A percentile compares a stretch with the other conserved stretches of the same genome.
These are phyloP conservation scores for Fusarium paranaense DNA, from an alignment of 2,329 filamentous ascomycete genomes.

Conservation along the genomic window DNA sequence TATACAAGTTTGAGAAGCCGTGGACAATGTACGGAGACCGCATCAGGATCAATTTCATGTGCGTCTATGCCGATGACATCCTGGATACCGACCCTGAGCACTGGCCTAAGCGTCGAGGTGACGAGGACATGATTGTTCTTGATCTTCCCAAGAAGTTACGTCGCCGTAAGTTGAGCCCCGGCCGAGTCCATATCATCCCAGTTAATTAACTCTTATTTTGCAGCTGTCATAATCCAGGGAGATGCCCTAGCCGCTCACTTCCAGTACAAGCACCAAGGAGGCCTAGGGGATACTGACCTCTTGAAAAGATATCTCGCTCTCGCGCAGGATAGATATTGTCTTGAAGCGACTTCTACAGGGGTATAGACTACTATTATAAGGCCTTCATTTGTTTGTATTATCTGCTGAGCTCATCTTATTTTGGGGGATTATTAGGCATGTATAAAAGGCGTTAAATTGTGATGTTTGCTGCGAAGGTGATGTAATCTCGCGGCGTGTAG, in stretches of 20 bases:
- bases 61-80: slow-evolving; percentile 27
- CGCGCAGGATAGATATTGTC: slow-evolving; percentile 21
- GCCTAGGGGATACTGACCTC: slow-evolving; percentile 11
- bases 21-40: slow-evolving; percentile 31
- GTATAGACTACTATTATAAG: no score
- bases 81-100: slow-evolving; percentile 15
- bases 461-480: no score
- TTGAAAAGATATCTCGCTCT: slow-evolving; percentile 21
- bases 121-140: slow-evolving; percentile 3
- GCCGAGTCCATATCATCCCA: no score
- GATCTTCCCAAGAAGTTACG: slow-evolving; percentile 23
- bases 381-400: no score
- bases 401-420: no score
- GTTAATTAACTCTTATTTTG: neutral
- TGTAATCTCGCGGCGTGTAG: no score
- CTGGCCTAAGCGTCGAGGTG: slow-evolving; percentile 4
- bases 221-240: slow-evolving; percentile 28
- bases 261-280: slow-evolving; percentile 21
- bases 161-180: slow-evolving; percentile 20
- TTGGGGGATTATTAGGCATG: no score
- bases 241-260: slow-evolving; percentile 28
- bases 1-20: slow-evolving; percentile 27
- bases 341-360: no score
- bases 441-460: no score
- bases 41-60: slow-evolving; percentile 37